Percentiles rank a stretch among this genome's conserved stretches.
phyloP scores from a whole-genome alignment of 2,329 filamentous ascomycete species.

The Huntiella moniliformis region DNA sequence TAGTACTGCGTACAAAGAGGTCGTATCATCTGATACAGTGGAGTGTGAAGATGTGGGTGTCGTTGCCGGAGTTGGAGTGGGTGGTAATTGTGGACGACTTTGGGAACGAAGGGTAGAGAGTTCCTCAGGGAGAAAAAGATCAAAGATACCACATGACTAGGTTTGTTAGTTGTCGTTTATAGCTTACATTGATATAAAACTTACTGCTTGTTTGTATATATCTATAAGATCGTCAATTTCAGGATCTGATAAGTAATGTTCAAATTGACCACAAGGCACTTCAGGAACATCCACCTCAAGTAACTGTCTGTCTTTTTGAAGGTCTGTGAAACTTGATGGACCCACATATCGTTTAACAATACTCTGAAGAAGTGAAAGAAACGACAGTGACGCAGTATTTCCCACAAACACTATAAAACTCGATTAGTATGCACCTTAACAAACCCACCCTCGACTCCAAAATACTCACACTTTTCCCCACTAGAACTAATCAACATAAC shows the following conservation, averaged over 20 bases:
- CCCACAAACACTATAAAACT: constrained; percentile 9
- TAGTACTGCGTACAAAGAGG: constrained; percentile 16
- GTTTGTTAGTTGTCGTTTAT: neutral
- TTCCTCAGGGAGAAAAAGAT: constrained; percentile 10
- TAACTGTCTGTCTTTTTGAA: constrained; percentile 6
- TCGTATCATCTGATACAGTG: constrained; percentile 9
- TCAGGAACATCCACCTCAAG: constrained; percentile 10
- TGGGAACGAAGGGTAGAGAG: neutral
- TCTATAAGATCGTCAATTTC: constrained; percentile 7
- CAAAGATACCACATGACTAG: constrained; percentile 11
- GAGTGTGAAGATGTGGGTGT: neutral
- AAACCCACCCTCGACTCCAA: neutral
- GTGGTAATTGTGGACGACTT: neutral
- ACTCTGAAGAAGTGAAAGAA: constrained; percentile 11
- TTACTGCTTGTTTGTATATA: constrained; percentile 12
- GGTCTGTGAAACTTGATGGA: constrained; percentile 12
- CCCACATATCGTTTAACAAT: constrained; percentile 11
- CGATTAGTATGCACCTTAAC: neutral
- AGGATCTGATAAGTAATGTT: constrained; percentile 1
- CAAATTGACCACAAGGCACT: constrained; percentile 1
- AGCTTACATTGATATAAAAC: neutral
- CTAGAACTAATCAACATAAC: constrained; percentile 10
- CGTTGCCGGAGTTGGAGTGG: neutral
- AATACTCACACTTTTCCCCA: constrained; percentile 9
- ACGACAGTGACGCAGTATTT: constrained; percentile 11